A percentile compares a stretch with the other conserved stretches of the same genome.
Conservation (phyloP, 2,329 filamentous ascomycete species). For the Fragosphaeria purpurea region DNA sequence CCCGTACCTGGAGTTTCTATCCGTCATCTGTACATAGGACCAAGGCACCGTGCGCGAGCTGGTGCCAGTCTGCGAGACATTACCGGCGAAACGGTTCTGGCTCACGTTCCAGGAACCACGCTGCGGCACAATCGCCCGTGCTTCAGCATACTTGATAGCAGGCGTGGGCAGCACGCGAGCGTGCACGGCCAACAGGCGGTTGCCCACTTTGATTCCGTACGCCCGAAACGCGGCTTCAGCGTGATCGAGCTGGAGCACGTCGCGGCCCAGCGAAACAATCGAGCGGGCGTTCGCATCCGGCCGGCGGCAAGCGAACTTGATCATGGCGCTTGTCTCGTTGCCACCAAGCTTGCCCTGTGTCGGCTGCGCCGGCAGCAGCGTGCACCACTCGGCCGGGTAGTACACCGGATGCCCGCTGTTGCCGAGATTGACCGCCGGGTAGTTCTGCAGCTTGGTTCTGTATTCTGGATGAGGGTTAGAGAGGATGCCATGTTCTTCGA, state of each 20-base stretch:
- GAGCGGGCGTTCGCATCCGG: constrained; percentile 58
- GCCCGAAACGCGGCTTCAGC: constrained; percentile 32
- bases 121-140: constrained; percentile 21
- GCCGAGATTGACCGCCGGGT: constrained; percentile 53
- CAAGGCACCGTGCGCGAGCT: constrained; percentile 39
- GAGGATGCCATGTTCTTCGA: too few species aligned
- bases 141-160: constrained; percentile 43
- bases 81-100: constrained; percentile 42
- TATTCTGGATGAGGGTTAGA: not conserved
- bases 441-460: not conserved
- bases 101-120: constrained; percentile 64
- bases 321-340: constrained; percentile 58
- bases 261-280: constrained; percentile 48
- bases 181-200: constrained; percentile 57
- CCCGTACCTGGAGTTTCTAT: too few species aligned
- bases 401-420: constrained; percentile 47
- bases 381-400: constrained; percentile 56
- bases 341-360: constrained; percentile 48
- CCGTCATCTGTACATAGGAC: constrained; percentile 26
- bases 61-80: constrained; percentile 25
- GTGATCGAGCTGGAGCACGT: constrained; percentile 45
- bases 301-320: constrained; percentile 58
- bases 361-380: constrained; percentile 54
- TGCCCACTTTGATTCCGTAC: constrained; percentile 55
- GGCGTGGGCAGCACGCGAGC: constrained; percentile 60